Evolutionary conservation across 176 grass and related monocot genomes (phyloP), one percentile per base, ranked within the genome.

Genomic region (Lolium rigidum): DNA sequence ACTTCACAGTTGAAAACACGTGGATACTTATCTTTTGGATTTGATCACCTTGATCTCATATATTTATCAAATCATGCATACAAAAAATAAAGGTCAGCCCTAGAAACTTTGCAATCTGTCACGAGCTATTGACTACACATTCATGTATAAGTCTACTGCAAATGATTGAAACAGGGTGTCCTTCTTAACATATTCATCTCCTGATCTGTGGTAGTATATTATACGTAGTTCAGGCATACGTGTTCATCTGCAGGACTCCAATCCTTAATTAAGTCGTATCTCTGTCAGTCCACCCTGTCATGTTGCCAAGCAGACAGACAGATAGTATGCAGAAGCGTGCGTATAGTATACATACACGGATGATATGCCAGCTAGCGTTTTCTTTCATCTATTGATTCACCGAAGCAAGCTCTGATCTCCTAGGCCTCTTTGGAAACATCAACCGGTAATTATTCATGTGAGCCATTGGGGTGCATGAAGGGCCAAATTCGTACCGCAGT

Each of bases 131-230:
- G 46, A 35, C 28, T 55, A 51, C 18, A 76, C 43, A 62, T 39
- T 52, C 37, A 67, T 16, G 16, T 67, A 25, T 11, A 7, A 37
- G 64, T 26, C 28, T 17, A 38, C 28, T 57, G 12, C 13, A 17
- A 44, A 78, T 79, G 55, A 89, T 84, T 73, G n/a, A 39, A 68
- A 74, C 46, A 84, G n/a, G 21, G 71, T 74, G 46, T 38, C 12
- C 65, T 38, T 75, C 69, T 14, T 31, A 59, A 70, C 58, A 15
- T 83, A 9, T 22, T 17, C 28, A 54, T 67, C 43, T 44, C 5
- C 3, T 17, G 58, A 24, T 56, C 1, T 38, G 11, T 58, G 66
- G 28, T 28, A 7, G 28, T 28, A 7, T 35, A 11, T 35, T 47
- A 71, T 21, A 37, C 35, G 35, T 6, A 65, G 67, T 28, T 18